Conservation (phyloP, 257 asterid genomes). For the Salvia hispanica region DNA sequence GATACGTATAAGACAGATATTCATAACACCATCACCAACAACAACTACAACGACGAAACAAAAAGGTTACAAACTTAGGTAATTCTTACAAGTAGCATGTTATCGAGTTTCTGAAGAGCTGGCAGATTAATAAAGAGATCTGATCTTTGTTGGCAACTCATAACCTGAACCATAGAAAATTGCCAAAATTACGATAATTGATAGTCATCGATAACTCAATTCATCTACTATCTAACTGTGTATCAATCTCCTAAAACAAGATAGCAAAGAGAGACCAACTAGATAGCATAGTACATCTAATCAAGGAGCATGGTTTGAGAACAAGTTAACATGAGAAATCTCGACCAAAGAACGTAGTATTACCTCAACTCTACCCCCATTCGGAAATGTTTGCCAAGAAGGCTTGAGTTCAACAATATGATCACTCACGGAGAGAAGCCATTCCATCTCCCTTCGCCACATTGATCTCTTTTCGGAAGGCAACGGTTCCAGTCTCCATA, state of each 20-base stretch:
- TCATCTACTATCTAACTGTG: background rate
- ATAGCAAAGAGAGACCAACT: background rate
- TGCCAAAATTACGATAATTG: background rate
- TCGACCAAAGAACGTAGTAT: constrained; percentile 13
- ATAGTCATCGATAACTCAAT: background rate
- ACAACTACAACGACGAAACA: background rate
- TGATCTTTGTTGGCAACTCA: constrained; percentile 74
- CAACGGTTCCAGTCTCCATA: constrained; percentile 94
- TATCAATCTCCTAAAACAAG: background rate
- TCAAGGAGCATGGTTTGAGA: background rate
- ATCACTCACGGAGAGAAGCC: constrained; percentile 82
- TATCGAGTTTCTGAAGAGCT: constrained; percentile 92
- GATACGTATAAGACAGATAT: background rate
- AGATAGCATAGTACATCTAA: background rate
- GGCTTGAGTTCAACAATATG: constrained; percentile 82
- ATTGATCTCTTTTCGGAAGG: constrained; percentile 66
- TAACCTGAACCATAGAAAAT: constrained; percentile 55
- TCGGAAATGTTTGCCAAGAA: constrained; percentile 72
- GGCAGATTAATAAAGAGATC: constrained; percentile 83
- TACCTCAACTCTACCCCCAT: constrained; percentile 89
- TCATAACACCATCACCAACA: background rate
- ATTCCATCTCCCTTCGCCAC: constrained; percentile 96
- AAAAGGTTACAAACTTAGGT: background rate
- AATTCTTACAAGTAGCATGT: constrained; percentile 78
- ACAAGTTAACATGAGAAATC: background rate